phyloP scores from a whole-genome alignment of 1,139 yeast genomes.

The Scheffersomyces lignicola region DNA sequence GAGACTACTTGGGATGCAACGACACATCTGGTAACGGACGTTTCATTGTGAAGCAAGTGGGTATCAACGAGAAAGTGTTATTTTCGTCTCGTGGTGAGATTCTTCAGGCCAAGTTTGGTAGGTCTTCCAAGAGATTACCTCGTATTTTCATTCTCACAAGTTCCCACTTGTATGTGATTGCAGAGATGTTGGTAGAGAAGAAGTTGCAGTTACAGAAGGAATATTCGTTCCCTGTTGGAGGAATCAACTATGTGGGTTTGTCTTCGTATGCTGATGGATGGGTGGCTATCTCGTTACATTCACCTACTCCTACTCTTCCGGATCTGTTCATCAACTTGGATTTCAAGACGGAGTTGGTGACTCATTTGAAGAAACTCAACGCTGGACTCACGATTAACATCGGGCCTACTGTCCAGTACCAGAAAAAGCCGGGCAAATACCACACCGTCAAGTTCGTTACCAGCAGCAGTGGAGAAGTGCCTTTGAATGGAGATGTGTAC shows the following conservation, averaged over 20 bases:
- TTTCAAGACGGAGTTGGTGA: conserved; percentile 86
- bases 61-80: conserved; percentile 66
- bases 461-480: conserved; percentile 54
- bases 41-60: conserved; percentile 64
- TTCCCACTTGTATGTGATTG: conserved; percentile 62
- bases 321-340: conserved; percentile 79
- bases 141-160: conserved; percentile 72
- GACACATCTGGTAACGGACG: conserved; percentile 70
- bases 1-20: conserved; percentile 89
- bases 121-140: conserved; percentile 80
- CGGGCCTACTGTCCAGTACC: conserved; percentile 75
- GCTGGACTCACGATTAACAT: conserved; percentile 62
- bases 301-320: conserved; percentile 56
- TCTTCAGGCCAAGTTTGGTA: conserved; percentile 82
- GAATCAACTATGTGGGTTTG: conserved; percentile 65
- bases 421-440: conserved; percentile 85
- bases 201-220: conserved; percentile 71
- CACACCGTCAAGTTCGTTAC: conserved; percentile 70
- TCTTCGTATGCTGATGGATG: conserved; percentile 89
- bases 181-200: conserved; percentile 71
- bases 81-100: conserved; percentile 85
- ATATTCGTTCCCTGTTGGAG: conserved; percentile 56
- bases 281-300: conserved; percentile 70
- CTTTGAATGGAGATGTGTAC: conserved; percentile 67
- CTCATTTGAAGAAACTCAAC: conserved; percentile 69